Evolutionary conservation across 2,329 filamentous ascomycete species (phyloP).

Genomic region (Periconia sp.): DNA sequence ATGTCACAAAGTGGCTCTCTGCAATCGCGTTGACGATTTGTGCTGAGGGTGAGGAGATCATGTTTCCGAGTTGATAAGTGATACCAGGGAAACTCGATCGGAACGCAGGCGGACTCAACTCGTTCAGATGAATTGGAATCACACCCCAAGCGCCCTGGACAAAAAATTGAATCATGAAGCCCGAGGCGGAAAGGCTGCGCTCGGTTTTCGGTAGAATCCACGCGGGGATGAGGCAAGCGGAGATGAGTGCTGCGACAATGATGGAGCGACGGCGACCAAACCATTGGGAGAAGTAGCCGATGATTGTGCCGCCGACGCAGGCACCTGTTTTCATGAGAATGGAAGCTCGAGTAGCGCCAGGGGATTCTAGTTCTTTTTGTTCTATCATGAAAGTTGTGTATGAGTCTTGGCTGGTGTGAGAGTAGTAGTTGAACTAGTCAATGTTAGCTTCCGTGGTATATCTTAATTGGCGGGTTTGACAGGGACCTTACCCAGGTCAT

Average conservation of each 20-base stretch:
- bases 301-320: slow-evolving; percentile 73
- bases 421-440: slow-evolving; percentile 66
- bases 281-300: slow-evolving; percentile 78
- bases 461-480: neutral
- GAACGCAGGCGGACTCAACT: slow-evolving; percentile 73
- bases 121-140: slow-evolving; percentile 72
- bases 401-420: slow-evolving; percentile 79
- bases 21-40: slow-evolving; percentile 80
- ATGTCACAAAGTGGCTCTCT: slow-evolving; percentile 59
- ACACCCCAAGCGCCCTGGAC: slow-evolving; percentile 53
- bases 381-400: slow-evolving; percentile 82
- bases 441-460: slow-evolving; percentile 8
- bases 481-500: slow-evolving; percentile 67
- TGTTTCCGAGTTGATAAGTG: slow-evolving; percentile 77
- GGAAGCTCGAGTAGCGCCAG: slow-evolving; percentile 71
- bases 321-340: slow-evolving; percentile 83
- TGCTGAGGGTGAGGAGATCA: slow-evolving; percentile 73
- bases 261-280: slow-evolving; percentile 75
- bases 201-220: slow-evolving; percentile 72
- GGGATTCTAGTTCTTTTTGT: slow-evolving; percentile 71
- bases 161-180: slow-evolving; percentile 70
- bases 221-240: slow-evolving; percentile 68
- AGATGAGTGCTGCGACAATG: slow-evolving; percentile 64
- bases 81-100: slow-evolving; percentile 73
- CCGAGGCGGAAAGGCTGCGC: slow-evolving; percentile 64